Conservation (phyloP, 2,329 filamentous ascomycete genomes). For the Neoarthrinium moseri region DNA sequence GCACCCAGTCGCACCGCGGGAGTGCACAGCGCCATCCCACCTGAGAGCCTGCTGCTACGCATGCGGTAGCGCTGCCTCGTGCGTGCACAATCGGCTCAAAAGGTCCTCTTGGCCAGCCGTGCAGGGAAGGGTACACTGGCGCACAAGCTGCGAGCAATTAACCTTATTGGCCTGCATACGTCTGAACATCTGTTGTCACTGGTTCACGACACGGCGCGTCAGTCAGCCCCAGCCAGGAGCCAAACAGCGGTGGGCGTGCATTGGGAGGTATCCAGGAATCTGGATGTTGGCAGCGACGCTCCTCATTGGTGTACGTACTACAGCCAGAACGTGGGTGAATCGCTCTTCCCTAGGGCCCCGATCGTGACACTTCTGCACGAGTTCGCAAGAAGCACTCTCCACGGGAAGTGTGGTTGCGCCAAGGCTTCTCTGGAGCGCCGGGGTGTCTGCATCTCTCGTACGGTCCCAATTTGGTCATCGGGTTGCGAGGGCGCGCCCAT, state of each 20-base stretch:
- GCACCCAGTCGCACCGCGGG: slow-evolving; percentile 30
- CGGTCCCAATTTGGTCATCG: too few species aligned
- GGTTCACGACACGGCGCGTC: slow-evolving; percentile 23
- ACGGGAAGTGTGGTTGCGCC: slow-evolving; percentile 29
- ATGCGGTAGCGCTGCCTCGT: neutral
- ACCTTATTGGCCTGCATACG: slow-evolving; percentile 29
- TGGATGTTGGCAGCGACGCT: neutral
- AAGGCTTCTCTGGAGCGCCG: slow-evolving; percentile 17
- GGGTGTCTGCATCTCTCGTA: slow-evolving; percentile 13
- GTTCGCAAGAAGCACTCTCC: slow-evolving; percentile 23
- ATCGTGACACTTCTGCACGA: slow-evolving; percentile 25
- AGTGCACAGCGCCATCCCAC: slow-evolving; percentile 28
- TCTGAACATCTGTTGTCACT: slow-evolving; percentile 21
- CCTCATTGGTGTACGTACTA: neutral
- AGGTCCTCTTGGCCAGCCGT: neutral
- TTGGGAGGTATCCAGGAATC: neutral
- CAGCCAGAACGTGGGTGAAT: neutral
- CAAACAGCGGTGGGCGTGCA: slow-evolving; percentile 20
- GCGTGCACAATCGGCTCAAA: neutral
- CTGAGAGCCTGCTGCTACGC: slow-evolving; percentile 10
- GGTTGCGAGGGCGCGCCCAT: slow-evolving; percentile 26
- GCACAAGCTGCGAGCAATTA: slow-evolving; percentile 12
- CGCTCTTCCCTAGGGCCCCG: slow-evolving; percentile 15
- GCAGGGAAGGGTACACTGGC: slow-evolving; percentile 8
- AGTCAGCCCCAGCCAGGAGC: slow-evolving; percentile 20